Conservation (phyloP, 768 basidiomycete species). For the Mycena kentingensis region DNA sequence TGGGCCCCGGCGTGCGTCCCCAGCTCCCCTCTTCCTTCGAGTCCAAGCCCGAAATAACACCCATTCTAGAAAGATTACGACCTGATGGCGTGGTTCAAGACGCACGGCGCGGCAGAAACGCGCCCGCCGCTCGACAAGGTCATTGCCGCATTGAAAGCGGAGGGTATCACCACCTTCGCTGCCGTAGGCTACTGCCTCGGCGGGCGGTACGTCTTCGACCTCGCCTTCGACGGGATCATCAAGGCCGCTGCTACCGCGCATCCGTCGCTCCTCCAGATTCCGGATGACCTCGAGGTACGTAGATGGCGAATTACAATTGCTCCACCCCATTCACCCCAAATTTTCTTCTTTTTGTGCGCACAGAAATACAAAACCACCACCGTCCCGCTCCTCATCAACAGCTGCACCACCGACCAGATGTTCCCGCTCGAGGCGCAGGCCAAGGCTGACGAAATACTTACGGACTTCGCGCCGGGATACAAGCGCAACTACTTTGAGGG, state of each 20-base stretch:
- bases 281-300: slow-evolving; percentile 31
- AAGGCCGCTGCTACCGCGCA: slow-evolving; percentile 28
- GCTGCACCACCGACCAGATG: slow-evolving; percentile 12
- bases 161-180: slow-evolving; percentile 32
- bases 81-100: slow-evolving; percentile 4
- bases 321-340: no score
- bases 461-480: slow-evolving; percentile 16
- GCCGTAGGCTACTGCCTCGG: slow-evolving; percentile 36
- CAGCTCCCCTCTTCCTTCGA: background rate
- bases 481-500: slow-evolving; percentile 21
- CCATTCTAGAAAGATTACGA: slow-evolving; percentile 10
- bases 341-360: background rate
- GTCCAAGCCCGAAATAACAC: background rate
- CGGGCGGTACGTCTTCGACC: slow-evolving; percentile 31
- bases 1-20: slow-evolving; percentile 34
- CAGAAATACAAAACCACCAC: slow-evolving; percentile 16
- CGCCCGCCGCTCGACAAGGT: slow-evolving; percentile 31
- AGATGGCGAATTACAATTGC: background rate
- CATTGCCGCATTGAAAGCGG: slow-evolving; percentile 21
- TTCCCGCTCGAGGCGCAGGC: slow-evolving; percentile 17
- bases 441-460: slow-evolving; percentile 16
- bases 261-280: slow-evolving; percentile 35
- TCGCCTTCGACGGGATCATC: slow-evolving; percentile 29
- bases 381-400: slow-evolving; percentile 22
- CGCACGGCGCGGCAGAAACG: slow-evolving; percentile 10